phyloP scores from a whole-genome alignment of 495 filamentous ascomycete species.

The Penicillium malachiteum region DNA sequence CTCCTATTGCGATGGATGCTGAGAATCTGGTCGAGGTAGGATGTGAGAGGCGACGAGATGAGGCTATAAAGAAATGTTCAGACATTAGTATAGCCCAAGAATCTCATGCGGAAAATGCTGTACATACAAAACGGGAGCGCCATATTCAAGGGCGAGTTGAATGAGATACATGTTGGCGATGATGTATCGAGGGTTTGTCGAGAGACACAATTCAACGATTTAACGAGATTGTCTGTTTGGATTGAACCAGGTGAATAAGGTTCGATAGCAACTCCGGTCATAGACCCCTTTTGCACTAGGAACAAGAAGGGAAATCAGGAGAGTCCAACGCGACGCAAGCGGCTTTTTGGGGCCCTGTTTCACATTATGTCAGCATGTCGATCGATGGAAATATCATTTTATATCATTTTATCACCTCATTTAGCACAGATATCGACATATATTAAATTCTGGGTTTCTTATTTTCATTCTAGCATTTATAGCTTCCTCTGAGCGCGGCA shows the following conservation, averaged over 20 bases:
- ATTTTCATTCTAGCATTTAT: too few species aligned
- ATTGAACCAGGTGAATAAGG: background rate
- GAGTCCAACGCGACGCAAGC: conserved; percentile 13
- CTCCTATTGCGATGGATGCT: conserved; percentile 79
- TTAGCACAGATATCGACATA: too few species aligned
- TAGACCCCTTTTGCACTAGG: background rate
- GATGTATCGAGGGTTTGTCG: conserved; percentile 7
- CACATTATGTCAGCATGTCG: conserved; percentile 24
- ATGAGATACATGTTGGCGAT: conserved; percentile 38
- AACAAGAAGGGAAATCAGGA: conserved; percentile 2
- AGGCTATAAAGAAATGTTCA: conserved; percentile 43
- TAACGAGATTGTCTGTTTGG: background rate
- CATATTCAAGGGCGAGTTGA: conserved; percentile 45
- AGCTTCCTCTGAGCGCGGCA: too few species aligned
- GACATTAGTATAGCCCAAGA: conserved; percentile 6
- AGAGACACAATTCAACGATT: conserved; percentile 7
- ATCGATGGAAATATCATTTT: background rate
- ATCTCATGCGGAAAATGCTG: background rate
- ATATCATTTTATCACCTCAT: too few species aligned
- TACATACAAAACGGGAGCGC: conserved; percentile 45
- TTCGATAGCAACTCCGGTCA: background rate
- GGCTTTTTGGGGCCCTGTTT: conserved; percentile 17
- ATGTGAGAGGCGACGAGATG: conserved; percentile 78
- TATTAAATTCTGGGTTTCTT: too few species aligned
- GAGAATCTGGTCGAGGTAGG: conserved; percentile 88